Evolutionary conservation across 2,329 filamentous ascomycete species (phyloP).

Genomic region (Clarireedia hainanense): DNA sequence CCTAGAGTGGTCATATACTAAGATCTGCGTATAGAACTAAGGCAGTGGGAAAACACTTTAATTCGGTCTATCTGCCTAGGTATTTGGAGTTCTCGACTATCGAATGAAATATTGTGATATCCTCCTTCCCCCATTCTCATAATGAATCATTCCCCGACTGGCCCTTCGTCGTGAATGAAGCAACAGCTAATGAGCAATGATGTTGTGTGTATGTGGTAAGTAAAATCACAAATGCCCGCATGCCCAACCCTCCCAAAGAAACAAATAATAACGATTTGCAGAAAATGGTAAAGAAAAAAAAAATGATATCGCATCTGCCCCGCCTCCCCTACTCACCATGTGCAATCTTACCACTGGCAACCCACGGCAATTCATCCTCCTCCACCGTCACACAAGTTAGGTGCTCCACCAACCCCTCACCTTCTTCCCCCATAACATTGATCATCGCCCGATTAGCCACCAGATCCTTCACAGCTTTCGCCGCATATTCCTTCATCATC

Average conservation of each 20-base stretch:
- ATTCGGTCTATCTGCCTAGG: neutral
- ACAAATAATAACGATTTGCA: neutral
- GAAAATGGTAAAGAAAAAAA: too few relatives aligned
- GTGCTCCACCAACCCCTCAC: constrained; percentile 14
- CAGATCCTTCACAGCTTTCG: constrained; percentile 13
- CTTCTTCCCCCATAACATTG: constrained; percentile 3
- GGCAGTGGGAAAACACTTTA: neutral
- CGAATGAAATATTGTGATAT: too few relatives aligned
- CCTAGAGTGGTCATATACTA: neutral
- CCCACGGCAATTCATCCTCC: constrained; percentile 20
- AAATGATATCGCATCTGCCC: neutral
- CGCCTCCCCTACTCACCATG: neutral
- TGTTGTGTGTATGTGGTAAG: neutral
- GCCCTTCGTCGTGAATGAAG: too few relatives aligned
- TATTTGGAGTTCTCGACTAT: neutral
- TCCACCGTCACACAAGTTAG: constrained; percentile 21
- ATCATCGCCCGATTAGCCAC: constrained; percentile 20
- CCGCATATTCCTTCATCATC: constrained; percentile 18
- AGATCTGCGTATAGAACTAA: neutral
- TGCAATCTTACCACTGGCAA: neutral
- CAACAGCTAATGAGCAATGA: neutral
- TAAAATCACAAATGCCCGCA: neutral
- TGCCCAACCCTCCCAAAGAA: neutral
- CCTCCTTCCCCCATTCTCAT: too few relatives aligned
- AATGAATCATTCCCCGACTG: too few relatives aligned